Base-by-base conservation (phyloP, 2,329 filamentous ascomycete genomes). In the Didymella arachidicola region DNA sequence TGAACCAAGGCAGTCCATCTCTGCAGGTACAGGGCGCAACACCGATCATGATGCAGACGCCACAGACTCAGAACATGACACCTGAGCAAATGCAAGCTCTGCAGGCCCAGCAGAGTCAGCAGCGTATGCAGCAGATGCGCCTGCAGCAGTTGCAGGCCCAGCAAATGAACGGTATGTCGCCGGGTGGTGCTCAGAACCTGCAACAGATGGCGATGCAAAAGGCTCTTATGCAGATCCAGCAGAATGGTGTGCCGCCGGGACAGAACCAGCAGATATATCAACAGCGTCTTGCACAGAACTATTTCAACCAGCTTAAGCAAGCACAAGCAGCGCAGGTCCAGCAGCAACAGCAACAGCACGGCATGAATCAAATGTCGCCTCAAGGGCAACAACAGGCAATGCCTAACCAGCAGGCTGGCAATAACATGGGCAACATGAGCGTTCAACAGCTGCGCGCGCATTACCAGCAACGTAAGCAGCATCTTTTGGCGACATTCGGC, bases 11-110 rank as follows among this genome's bases (percentile, higher is more conserved):
- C 54, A 77, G 75, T 50, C 76, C 76, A 2, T 69, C 69, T 14
- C 66, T 69, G 32, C 59, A 68, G 29, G 72, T 77, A 60, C 72
- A 72, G 61, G 72, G 75, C 29, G 67, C 65, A 16, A 76, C 75
- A 12, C 75, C 73, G 6, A 71, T 74, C 60, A 77, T 78, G 73
- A 75, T 77, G 67, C 72, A 70, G 25, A 69, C 73, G 36, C 74
- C 75, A 34, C 65, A 67, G 16, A 63, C 68, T 29, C 68, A 74
- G 29, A 69, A 69, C 46, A 70, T 76, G 67, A 74, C 74, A 4
- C 74, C 73, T 5, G 74, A 77, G 44, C 71, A 75, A 11, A 68
- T 75, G 62, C 71, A 76, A 32, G 64, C 71, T 45, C 27, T 69
- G 22, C 70, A 69, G 41, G 55, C 55, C 16, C 63, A 67, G 27